Base-by-base conservation (phyloP, 148 eudicot genomes). In the Pharnaceum exiguum region DNA sequence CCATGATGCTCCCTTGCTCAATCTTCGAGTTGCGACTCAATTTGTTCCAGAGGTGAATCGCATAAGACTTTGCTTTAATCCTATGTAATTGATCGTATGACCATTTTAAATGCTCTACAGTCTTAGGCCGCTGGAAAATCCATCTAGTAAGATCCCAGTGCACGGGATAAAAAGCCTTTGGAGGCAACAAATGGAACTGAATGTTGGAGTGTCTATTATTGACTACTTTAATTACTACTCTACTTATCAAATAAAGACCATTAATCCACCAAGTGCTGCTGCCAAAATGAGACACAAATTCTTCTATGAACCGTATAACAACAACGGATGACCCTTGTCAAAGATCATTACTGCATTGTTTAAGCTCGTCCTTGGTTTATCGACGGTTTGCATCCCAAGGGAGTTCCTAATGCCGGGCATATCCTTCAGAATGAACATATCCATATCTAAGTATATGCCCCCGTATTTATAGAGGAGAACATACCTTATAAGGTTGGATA, bases 201-300 rank as follows among this genome's bases (percentile, higher is more conserved):
- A n/a, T n/a, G n/a, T n/a, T n/a, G n/a, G n/a, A 33, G 1, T 3
- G 16, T 1, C 23, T 28, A n/a, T 51, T 3, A 36, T 9, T 17
- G 1, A n/a, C 55, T 10, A 55, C 60, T n/a, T 54, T 70, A 12
- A 51, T 30, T 1, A 71, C 76, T 39, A 82, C 87, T 59, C 87
- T 65, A 7, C 84, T 76, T 16, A 82, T 81, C 65, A 82, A 48
- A 55, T 82, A 76, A 0, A 84, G 87, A 5, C 87, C 87, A 37
- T 79, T 83, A 15, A 74, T 67, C 10, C 89, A 85, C 89, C 89
- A 83, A 55, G 22, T 74, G 37, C 60, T 77, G 2, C 89, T 82
- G 55, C 80, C 42, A 43, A 80, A 83, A 53, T 59, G 66, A 3
- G 28, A 56, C 1, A 74, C 76, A 57, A 83, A 83, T 57, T 83